These are phyloP conservation scores for Colletotrichum truncatum DNA, from an alignment of 2,329 filamentous ascomycete genomes.

Conservation along the genomic window DNA sequence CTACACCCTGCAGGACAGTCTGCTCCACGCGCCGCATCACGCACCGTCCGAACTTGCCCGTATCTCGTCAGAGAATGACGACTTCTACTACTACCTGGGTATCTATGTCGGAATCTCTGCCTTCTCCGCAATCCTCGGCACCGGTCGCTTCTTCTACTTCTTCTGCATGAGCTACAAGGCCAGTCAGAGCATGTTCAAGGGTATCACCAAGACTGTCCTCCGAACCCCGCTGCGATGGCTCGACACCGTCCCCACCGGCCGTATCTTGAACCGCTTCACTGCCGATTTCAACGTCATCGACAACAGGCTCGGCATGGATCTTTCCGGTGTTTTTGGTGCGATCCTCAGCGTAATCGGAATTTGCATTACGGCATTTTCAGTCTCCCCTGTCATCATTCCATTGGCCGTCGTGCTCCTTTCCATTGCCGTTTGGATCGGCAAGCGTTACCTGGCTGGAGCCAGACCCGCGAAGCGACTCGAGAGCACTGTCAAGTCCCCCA, in stretches of 20 bases:
- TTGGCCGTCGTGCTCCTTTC: slow-evolving; percentile 67
- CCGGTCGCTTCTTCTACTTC: slow-evolving; percentile 69
- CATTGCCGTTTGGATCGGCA: slow-evolving; percentile 66
- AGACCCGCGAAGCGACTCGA: slow-evolving; percentile 82
- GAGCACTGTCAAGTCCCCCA: slow-evolving; percentile 78
- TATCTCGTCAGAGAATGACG: slow-evolving; percentile 41
- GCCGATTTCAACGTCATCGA: slow-evolving; percentile 81
- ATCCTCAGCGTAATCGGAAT: slow-evolving; percentile 71
- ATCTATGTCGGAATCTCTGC: slow-evolving; percentile 73
- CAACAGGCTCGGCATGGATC: slow-evolving; percentile 69
- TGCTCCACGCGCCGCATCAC: slow-evolving; percentile 48
- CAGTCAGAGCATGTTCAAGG: slow-evolving; percentile 73
- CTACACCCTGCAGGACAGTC: slow-evolving; percentile 55
- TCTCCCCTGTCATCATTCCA: slow-evolving; percentile 73
- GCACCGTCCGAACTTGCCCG: slow-evolving; percentile 35
- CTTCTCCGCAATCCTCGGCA: slow-evolving; percentile 65
- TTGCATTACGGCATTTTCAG: slow-evolving; percentile 72
- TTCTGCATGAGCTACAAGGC: slow-evolving; percentile 74
- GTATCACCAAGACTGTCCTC: slow-evolving; percentile 73
- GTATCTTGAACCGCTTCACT: slow-evolving; percentile 82
- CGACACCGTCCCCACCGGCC: slow-evolving; percentile 80
- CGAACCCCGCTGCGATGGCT: slow-evolving; percentile 81
- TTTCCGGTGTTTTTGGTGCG: slow-evolving; percentile 69
- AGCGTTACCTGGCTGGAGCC: slow-evolving; percentile 74
- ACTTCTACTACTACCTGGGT: slow-evolving; percentile 70